These are phyloP conservation scores for Infundibulicybe gibba DNA, from an alignment of 768 basidiomycete genomes.

Conservation along the genomic window DNA sequence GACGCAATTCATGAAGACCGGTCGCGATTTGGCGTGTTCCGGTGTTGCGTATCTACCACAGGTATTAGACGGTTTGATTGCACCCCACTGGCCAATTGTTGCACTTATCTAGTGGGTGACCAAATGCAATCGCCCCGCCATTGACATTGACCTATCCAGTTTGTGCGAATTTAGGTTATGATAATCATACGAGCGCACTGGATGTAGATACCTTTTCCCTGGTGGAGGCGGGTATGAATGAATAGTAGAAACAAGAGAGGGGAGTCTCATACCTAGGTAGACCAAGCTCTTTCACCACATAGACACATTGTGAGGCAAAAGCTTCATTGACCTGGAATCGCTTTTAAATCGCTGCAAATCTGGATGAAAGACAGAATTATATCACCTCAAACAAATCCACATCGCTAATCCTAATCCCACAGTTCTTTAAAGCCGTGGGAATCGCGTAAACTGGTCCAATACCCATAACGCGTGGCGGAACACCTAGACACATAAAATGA, in stretches of 20 bases:
- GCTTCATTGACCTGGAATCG: slow-evolving; percentile 79
- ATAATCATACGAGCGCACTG: neutral
- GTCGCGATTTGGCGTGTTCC: slow-evolving; percentile 84
- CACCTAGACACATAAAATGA: no score
- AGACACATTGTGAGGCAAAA: slow-evolving; percentile 81
- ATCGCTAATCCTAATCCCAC: slow-evolving; percentile 63
- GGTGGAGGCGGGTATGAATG: no score
- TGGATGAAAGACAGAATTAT: neutral
- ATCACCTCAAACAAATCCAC: slow-evolving; percentile 78
- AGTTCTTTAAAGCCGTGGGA: slow-evolving; percentile 64
- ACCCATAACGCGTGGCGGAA: slow-evolving; percentile 84
- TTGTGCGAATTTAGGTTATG: no score
- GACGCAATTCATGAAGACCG: slow-evolving; percentile 69
- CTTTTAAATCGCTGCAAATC: neutral
- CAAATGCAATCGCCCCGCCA: slow-evolving; percentile 87
- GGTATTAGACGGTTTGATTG: neutral
- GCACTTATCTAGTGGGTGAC: slow-evolving; percentile 79
- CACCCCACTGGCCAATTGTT: slow-evolving; percentile 2
- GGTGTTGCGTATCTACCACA: slow-evolving; percentile 57
- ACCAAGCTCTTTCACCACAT: slow-evolving; percentile 63
- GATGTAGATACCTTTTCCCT: slow-evolving; percentile 45
- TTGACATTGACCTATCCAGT: slow-evolving; percentile 71
- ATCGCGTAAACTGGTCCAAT: slow-evolving; percentile 85
- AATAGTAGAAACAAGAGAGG: no score
- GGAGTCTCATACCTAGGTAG: slow-evolving; percentile 48